A percentile compares a stretch with the other conserved stretches of the same genome.
phyloP scores from a whole-genome alignment of 1,284 basidiomycete genomes.

The Apiotrichum gamsii region DNA sequence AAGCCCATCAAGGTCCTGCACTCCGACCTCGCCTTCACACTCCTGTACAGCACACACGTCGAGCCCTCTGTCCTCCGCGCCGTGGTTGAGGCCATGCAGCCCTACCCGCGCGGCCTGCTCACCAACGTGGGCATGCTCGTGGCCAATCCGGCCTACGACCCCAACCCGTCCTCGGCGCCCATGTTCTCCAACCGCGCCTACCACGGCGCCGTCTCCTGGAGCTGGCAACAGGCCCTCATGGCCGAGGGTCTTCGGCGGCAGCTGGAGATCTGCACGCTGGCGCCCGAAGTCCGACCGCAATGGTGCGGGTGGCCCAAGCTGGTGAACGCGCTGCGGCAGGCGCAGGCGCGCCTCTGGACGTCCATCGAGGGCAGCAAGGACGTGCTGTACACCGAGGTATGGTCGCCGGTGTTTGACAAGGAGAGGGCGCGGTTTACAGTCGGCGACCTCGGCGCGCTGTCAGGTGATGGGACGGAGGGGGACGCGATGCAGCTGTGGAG shows the following conservation, averaged over 20 bases:
- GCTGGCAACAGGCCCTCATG: slow-evolving; percentile 51
- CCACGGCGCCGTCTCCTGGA: slow-evolving; percentile 51
- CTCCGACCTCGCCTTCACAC: slow-evolving; percentile 49
- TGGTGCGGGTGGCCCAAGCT: slow-evolving; percentile 48
- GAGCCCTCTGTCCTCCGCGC: slow-evolving; percentile 39
- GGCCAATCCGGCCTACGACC: slow-evolving; percentile 50
- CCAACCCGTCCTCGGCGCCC: slow-evolving; percentile 40
- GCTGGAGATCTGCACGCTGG: slow-evolving; percentile 41
- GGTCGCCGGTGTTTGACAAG: slow-evolving; percentile 25
- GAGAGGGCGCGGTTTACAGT: slow-evolving; percentile 24
- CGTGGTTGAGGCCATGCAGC: slow-evolving; percentile 46
- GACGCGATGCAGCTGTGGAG: slow-evolving; percentile 48
- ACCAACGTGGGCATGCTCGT: slow-evolving; percentile 45
- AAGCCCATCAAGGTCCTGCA: slow-evolving; percentile 44
- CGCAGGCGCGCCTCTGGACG: slow-evolving; percentile 48
- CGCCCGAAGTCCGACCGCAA: slow-evolving; percentile 17
- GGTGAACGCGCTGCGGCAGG: slow-evolving; percentile 35
- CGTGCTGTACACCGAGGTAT: slow-evolving; percentile 40
- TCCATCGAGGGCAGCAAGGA: slow-evolving; percentile 44
- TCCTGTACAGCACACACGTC: slow-evolving; percentile 47
- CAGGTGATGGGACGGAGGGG: slow-evolving; percentile 43
- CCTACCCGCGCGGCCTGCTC: slow-evolving; percentile 47
- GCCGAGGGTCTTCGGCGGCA: slow-evolving; percentile 48
- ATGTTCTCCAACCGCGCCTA: slow-evolving; percentile 47
- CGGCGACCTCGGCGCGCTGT: slow-evolving; percentile 37